Evolutionary conservation across 805 yeast species (phyloP).

Genomic region (Schwanniomyces yamadae): DNA sequence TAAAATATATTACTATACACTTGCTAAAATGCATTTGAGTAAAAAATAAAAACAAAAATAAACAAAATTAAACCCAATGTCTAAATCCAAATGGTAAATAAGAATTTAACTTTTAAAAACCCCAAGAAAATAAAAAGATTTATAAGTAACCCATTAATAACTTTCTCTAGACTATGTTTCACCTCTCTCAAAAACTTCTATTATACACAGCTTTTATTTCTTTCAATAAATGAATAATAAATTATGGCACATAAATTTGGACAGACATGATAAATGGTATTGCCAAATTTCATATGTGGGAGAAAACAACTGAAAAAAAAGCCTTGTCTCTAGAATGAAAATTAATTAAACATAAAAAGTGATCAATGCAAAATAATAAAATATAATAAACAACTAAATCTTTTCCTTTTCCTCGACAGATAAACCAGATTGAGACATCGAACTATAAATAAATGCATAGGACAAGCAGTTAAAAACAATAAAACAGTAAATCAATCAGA

Average conservation of each 20-base stretch:
- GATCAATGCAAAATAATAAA: constrained; percentile 21
- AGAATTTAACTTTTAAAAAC: constrained; percentile 20
- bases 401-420: constrained; percentile 19
- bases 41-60: constrained; percentile 24
- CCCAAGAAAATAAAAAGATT: constrained; percentile 23
- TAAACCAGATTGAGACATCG: constrained; percentile 25
- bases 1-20: constrained; percentile 15
- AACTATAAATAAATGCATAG: constrained; percentile 16
- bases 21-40: constrained; percentile 24
- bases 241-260: too few relatives aligned
- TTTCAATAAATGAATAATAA: constrained; percentile 9
- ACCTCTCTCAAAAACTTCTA: constrained; percentile 7
- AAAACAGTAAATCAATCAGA: constrained; percentile 8
- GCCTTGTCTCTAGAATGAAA: constrained; percentile 11
- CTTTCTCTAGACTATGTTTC: constrained; percentile 21
- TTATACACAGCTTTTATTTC: constrained; percentile 10
- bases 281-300: constrained; percentile 3
- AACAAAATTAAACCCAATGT: constrained; percentile 32
- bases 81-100: constrained; percentile 33
- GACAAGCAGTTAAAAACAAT: constrained; percentile 11
- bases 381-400: constrained; percentile 14
- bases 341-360: constrained; percentile 20
- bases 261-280: constrained; percentile 6
- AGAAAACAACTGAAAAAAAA: constrained; percentile 10
- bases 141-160: constrained; percentile 23